phyloP scores from a whole-genome alignment of 1,284 basidiomycete species.

The Papiliotrema nemorosa region DNA sequence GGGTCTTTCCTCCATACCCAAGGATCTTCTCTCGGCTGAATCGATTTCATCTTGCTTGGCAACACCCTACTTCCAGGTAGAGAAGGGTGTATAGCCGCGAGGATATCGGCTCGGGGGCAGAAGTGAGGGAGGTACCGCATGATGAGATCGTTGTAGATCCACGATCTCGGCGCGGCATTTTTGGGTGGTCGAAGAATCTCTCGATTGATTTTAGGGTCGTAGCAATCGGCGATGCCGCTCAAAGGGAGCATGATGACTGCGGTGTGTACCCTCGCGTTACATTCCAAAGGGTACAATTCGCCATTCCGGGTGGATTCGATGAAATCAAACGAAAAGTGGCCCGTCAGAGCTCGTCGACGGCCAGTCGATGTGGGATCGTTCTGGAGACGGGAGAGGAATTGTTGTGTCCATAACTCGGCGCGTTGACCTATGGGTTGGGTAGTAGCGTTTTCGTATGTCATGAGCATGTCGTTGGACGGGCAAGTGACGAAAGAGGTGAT shows the following conservation, averaged over 20 bases:
- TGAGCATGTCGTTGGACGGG: constrained; percentile 52
- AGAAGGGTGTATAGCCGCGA: constrained; percentile 25
- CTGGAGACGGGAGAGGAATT: constrained; percentile 38
- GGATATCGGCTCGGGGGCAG: constrained; percentile 15
- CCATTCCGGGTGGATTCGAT: constrained; percentile 39
- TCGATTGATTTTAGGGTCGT: constrained; percentile 14
- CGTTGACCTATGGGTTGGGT: constrained; percentile 34
- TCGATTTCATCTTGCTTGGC: not conserved
- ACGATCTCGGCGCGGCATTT: constrained; percentile 33
- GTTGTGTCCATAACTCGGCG: constrained; percentile 46
- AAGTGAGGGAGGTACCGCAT: constrained; percentile 39
- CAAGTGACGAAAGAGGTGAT: constrained; percentile 51
- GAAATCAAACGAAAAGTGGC: constrained; percentile 52
- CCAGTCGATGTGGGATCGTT: constrained; percentile 26
- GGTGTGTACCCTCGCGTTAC: constrained; percentile 51
- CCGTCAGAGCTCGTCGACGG: constrained; percentile 32
- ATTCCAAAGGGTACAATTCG: constrained; percentile 51
- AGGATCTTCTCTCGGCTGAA: constrained; percentile 19
- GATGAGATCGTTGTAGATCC: constrained; percentile 47
- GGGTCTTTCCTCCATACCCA: constrained; percentile 28
- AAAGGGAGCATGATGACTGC: constrained; percentile 47
- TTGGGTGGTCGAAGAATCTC: constrained; percentile 23
- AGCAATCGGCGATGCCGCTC: constrained; percentile 17
- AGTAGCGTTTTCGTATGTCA: constrained; percentile 49
- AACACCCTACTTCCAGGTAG: constrained; percentile 19